phyloP scores from a whole-genome alignment of 768 basidiomycete species.

The Chalciporus chontae region DNA sequence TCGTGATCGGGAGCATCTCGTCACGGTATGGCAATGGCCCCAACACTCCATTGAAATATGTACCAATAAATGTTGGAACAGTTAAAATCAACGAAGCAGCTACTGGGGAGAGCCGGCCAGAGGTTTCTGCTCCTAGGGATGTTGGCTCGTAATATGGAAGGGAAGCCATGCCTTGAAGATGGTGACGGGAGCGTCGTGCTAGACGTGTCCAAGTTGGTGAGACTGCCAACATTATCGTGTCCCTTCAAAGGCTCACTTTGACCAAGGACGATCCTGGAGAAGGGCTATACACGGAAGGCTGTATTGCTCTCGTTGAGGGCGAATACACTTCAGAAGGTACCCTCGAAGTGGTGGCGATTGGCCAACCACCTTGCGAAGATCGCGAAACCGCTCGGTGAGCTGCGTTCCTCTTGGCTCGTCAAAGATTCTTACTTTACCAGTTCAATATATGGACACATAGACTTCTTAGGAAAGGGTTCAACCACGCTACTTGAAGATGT shows the following conservation, averaged over 20 bases:
- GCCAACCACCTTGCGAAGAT: conserved; percentile 95
- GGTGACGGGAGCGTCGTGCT: conserved; percentile 86
- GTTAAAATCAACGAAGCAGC: conserved; percentile 94
- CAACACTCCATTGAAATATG: conserved; percentile 8
- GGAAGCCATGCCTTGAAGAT: conserved; percentile 89
- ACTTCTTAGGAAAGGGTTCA: conserved; percentile 93
- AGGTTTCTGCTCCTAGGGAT: conserved; percentile 93
- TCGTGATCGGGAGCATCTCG: conserved; percentile 78
- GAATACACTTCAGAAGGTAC: conserved; percentile 92
- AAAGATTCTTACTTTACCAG: conserved; percentile 37
- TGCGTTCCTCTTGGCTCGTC: background rate
- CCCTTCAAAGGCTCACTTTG: conserved; percentile 13
- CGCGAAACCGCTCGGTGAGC: conserved; percentile 76
- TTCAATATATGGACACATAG: conserved; percentile 93
- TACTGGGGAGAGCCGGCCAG: conserved; percentile 85
- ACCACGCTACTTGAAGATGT: conserved; percentile 92
- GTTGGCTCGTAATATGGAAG: conserved; percentile 86
- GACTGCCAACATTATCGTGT: background rate
- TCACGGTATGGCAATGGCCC: conserved; percentile 60
- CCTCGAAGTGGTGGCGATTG: conserved; percentile 87
- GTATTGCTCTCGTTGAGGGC: conserved; percentile 92
- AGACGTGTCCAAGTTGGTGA: conserved; percentile 83
- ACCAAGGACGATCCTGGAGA: conserved; percentile 83
- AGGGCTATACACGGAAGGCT: conserved; percentile 95
- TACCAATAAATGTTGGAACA: conserved; percentile 32